Conservation (phyloP, 1,284 basidiomycete species). For the Sporisorium sorghi region DNA sequence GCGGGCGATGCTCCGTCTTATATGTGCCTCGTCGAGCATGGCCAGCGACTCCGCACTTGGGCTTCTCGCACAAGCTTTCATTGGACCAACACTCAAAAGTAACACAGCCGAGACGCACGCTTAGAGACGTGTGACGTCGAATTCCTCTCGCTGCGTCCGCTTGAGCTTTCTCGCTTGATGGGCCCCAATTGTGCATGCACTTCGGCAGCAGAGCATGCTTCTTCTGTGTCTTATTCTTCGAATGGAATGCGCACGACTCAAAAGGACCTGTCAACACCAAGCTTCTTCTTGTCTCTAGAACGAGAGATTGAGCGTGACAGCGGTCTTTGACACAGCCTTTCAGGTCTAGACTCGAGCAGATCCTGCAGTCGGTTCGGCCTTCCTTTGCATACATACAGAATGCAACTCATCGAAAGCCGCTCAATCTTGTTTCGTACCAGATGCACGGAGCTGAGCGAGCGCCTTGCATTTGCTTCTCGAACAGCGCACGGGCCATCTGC, state of each 20-base stretch:
- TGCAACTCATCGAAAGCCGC: too few relatives aligned
- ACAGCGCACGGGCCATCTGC: slow-evolving; percentile 9
- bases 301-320: not conserved
- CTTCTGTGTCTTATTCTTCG: not conserved
- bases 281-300: not conserved
- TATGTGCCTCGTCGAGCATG: not conserved
- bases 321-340: not conserved
- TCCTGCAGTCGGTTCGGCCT: not conserved
- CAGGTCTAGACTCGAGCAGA: not conserved
- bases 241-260: not conserved
- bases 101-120: slow-evolving; percentile 17
- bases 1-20: slow-evolving; percentile 2
- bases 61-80: slow-evolving; percentile 17
- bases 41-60: not conserved
- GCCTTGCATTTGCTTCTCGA: slow-evolving; percentile 1
- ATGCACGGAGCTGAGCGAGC: not conserved
- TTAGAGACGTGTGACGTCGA: slow-evolving; percentile 18
- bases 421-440: not conserved
- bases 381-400: too few relatives aligned
- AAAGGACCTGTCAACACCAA: not conserved
- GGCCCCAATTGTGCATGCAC: not conserved
- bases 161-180: not conserved
- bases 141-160: slow-evolving; percentile 6
- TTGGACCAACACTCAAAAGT: slow-evolving; percentile 15
- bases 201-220: not conserved